Base-by-base conservation (phyloP, 345 rosid species). In the Eucalyptus polybractea region DNA sequence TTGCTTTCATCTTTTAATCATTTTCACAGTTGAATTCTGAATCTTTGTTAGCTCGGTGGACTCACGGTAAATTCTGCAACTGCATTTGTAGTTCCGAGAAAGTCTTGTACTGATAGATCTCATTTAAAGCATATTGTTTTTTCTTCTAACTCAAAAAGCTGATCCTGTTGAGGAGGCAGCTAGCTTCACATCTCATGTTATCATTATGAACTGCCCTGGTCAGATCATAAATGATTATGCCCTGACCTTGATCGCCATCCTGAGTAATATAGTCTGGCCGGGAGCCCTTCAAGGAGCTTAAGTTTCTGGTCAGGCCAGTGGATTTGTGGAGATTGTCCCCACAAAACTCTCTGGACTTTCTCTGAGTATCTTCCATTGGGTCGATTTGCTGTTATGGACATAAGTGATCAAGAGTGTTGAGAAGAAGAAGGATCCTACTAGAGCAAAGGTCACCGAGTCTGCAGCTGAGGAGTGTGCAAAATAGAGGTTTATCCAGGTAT, bases 401-500 rank as follows among this genome's bases (percentile, higher is more conserved):
- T 91, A 90, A 85, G 88, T 91, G 40, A 91, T 92, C 81, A 90
- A 92, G 90, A 91, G 42, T 49, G 93, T 91, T 5, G 58, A 53
- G 58, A 91, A 91, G 80, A 92, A 91, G 90, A 91, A 92, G 90
- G 93, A 87, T 50, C 92, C 92, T 54, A 5, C 90, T 11, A 92
- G 93, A 51, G 93, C 91, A 60, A 91, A 92, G 91, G 92, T 92
- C 86, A 89, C 92, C 87, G 89, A 88, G 88, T 88, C 93, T 56
- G 91, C 93, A 13, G 92, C 90, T 13, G 91, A 92, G 89, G 87
- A 89, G 13, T 49, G 86, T 31, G 89, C 67, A 54, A 87, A 50
- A 22, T 40, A 22, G 4, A 21, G 47, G 85, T 76, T 76, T 25
- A 76, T 76, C 6, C 85, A 40, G 85, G 29, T 76, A 6, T 13